These are phyloP conservation scores for Raffaelea ambrosiae DNA, from an alignment of 2,329 filamentous ascomycete species.

Conservation along the genomic window DNA sequence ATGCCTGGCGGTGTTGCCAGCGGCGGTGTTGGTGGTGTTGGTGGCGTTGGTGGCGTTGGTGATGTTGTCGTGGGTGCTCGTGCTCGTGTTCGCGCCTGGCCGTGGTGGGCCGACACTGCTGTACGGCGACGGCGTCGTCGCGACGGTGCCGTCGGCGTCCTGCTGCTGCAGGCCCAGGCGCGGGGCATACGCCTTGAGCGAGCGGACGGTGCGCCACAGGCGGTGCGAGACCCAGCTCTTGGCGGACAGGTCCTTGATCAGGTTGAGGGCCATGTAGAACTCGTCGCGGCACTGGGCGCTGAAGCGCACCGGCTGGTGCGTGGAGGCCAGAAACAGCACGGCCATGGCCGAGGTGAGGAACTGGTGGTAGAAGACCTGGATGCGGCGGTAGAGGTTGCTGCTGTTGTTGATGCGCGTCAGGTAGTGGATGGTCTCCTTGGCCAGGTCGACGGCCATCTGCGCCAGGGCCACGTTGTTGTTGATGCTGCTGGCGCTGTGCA, in stretches of 20 bases:
- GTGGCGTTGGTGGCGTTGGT: background rate
- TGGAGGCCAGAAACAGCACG: constrained; percentile 67
- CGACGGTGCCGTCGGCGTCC: constrained; percentile 27
- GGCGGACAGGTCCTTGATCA: constrained; percentile 63
- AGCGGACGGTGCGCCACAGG: constrained; percentile 63
- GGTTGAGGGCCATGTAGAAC: constrained; percentile 69
- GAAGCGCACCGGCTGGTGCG: constrained; percentile 66
- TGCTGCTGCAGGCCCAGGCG: constrained; percentile 53
- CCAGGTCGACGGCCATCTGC: constrained; percentile 63
- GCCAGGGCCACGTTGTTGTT: constrained; percentile 66
- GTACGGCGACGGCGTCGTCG: background rate
- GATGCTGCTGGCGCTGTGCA: constrained; percentile 80
- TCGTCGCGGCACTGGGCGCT: constrained; percentile 61
- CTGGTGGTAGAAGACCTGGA: constrained; percentile 73
- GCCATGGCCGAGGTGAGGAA: constrained; percentile 69
- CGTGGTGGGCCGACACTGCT: constrained; percentile 5
- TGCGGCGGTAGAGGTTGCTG: constrained; percentile 60
- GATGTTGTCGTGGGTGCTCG: too few species aligned
- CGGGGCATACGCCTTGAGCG: constrained; percentile 63
- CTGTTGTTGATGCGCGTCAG: constrained; percentile 64
- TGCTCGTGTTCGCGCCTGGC: too few species aligned
- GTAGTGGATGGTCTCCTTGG: constrained; percentile 68
- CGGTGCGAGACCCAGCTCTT: constrained; percentile 65
- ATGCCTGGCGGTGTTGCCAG: background rate
- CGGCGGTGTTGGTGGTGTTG: background rate